Evolutionary conservation across 2,329 filamentous ascomycete species (phyloP).

Genomic region (Thielaviopsis musarum): DNA sequence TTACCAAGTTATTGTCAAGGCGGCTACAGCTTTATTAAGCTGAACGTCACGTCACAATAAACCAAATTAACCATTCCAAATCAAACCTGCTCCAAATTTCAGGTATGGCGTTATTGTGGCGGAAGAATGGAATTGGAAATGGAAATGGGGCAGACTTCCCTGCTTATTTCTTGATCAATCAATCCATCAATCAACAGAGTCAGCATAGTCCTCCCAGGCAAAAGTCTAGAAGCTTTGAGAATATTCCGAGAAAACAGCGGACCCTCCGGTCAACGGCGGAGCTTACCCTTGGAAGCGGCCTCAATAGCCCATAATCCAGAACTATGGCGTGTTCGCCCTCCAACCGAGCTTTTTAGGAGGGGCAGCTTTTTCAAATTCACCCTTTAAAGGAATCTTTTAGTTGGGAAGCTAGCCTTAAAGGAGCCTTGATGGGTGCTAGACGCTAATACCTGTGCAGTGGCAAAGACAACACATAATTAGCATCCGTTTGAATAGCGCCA

Average conservation of each 20-base stretch:
- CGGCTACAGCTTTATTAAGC: too few relatives aligned
- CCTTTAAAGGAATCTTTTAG: neutral
- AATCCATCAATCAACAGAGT: neutral
- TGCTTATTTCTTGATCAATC: neutral
- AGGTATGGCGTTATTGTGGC: neutral
- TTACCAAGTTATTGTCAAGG: too few relatives aligned
- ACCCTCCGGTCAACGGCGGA: neutral
- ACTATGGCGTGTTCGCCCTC: neutral
- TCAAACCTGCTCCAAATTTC: neutral
- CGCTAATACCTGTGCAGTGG: too few relatives aligned
- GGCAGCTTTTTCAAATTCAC: neutral
- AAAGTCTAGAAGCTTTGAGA: neutral
- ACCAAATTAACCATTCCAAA: neutral
- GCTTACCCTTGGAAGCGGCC: neutral
- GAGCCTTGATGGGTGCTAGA: too few relatives aligned
- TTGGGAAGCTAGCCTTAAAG: neutral
- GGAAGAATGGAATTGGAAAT: neutral
- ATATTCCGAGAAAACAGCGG: neutral
- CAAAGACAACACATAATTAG: too few relatives aligned
- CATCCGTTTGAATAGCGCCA: too few relatives aligned
- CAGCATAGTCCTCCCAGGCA: neutral
- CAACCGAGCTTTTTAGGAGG: neutral
- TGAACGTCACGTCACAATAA: neutral
- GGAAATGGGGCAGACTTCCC: neutral
- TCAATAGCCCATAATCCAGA: neutral